Conservation (phyloP, 2,329 filamentous ascomycete genomes). For the Exophiala sp. region DNA sequence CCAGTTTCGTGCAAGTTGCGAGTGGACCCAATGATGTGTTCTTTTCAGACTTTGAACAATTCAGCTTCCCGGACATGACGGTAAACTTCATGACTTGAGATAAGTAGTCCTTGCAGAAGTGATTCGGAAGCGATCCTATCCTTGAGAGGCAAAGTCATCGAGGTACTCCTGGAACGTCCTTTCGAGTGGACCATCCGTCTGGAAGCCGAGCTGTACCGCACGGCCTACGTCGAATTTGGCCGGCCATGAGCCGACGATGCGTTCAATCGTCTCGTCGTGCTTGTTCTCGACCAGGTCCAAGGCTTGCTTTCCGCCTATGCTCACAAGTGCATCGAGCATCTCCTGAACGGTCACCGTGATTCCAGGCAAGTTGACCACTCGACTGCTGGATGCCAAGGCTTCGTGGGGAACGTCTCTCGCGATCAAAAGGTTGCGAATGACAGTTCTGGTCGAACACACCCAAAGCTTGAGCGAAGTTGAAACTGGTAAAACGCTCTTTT, state of each 20-base stretch:
- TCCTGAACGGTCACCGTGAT: constrained; percentile 50
- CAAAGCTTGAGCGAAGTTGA: constrained; percentile 48
- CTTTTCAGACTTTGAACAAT: too few species aligned
- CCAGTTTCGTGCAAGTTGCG: too few species aligned
- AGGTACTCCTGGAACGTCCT: too few species aligned
- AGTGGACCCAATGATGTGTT: too few species aligned
- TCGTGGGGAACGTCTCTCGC: constrained; percentile 42
- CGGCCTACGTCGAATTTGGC: constrained; percentile 54
- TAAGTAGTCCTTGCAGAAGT: too few species aligned
- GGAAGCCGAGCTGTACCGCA: constrained; percentile 50
- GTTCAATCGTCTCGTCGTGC: constrained; percentile 52
- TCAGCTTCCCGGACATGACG: too few species aligned
- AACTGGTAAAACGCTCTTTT: constrained; percentile 50
- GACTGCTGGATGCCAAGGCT: constrained; percentile 40
- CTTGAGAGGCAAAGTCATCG: too few species aligned
- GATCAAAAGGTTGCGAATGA: constrained; percentile 52
- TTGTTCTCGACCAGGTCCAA: constrained; percentile 53
- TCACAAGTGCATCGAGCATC: constrained; percentile 54
- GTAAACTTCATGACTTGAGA: too few species aligned
- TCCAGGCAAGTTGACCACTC: constrained; percentile 57
- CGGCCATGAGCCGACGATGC: constrained; percentile 60
- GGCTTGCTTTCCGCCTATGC: constrained; percentile 54
- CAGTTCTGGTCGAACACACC: constrained; percentile 51
- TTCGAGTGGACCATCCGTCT: constrained; percentile 38
- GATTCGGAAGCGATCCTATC: too few species aligned